phyloP scores from a whole-genome alignment of 179 eudicot genomes.

The Beta macrorhiza region DNA sequence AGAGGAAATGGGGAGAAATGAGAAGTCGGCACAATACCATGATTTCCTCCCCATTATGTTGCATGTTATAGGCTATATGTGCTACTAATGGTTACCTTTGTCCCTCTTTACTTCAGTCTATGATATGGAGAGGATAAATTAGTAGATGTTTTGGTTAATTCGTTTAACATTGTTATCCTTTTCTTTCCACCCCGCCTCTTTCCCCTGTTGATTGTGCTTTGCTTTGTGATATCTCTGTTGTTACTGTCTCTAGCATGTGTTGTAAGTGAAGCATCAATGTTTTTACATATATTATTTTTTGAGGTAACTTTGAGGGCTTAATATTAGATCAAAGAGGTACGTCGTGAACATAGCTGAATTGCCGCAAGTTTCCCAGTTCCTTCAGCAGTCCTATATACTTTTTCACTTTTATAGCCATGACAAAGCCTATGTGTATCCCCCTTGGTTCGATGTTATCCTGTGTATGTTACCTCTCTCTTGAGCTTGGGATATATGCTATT shows the following conservation, averaged over 20 bases:
- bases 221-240: neutral
- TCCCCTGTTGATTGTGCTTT: neutral
- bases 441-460: neutral
- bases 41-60: neutral
- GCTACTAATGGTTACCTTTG: neutral
- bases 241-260: neutral
- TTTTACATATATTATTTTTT: neutral
- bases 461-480: neutral
- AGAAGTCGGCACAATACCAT: neutral
- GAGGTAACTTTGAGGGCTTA: neutral
- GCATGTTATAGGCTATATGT: neutral
- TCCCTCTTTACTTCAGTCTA: neutral
- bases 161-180: neutral
- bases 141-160: neutral
- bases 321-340: neutral
- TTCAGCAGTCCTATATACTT: neutral
- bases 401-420: neutral
- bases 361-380: neutral
- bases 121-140: neutral
- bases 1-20: neutral
- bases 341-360: neutral
- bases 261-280: neutral
- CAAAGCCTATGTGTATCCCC: neutral
- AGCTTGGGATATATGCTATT: neutral
- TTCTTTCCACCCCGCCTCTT: neutral